Evolutionary conservation across 2,329 filamentous ascomycete genomes (phyloP).

Genomic region (Fusarium sp.): DNA sequence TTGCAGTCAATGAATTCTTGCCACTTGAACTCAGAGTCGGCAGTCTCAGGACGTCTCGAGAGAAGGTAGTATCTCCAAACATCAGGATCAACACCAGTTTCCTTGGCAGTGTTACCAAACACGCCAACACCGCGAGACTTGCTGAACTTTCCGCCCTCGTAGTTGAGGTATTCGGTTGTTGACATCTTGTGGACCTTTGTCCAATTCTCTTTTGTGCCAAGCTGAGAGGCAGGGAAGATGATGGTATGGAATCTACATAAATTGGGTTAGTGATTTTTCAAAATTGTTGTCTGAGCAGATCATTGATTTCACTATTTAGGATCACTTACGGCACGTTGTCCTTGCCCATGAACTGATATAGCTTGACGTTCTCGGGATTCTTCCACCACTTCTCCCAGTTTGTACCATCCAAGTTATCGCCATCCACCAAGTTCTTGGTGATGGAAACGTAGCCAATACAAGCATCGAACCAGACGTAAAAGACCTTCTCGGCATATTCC

Average conservation of each 20-base stretch:
- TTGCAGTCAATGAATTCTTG: constrained; percentile 83
- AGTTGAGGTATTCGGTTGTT: constrained; percentile 88
- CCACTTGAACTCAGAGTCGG: constrained; percentile 93
- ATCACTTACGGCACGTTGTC: constrained; percentile 67
- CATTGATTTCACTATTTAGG: neutral
- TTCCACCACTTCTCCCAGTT: constrained; percentile 97
- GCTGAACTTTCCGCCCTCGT: constrained; percentile 91
- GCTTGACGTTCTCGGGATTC: constrained; percentile 85
- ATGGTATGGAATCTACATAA: constrained; percentile 74
- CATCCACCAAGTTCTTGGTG: constrained; percentile 85
- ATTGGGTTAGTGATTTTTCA: constrained; percentile 17
- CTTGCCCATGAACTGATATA: constrained; percentile 97
- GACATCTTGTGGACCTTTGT: constrained; percentile 90
- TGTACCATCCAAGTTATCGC: constrained; percentile 59
- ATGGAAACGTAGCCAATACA: constrained; percentile 97
- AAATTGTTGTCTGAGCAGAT: neutral
- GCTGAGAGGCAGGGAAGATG: constrained; percentile 88
- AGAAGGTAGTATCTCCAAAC: constrained; percentile 96
- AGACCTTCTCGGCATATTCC: constrained; percentile 74
- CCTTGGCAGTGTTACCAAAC: constrained; percentile 89
- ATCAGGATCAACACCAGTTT: constrained; percentile 85
- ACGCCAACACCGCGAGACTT: constrained; percentile 92
- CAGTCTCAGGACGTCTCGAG: constrained; percentile 84
- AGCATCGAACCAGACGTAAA: constrained; percentile 95
- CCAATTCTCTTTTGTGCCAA: constrained; percentile 88